Base-by-base conservation (phyloP, 768 basidiomycete genomes). In the Kwoniella mangroviensis region DNA sequence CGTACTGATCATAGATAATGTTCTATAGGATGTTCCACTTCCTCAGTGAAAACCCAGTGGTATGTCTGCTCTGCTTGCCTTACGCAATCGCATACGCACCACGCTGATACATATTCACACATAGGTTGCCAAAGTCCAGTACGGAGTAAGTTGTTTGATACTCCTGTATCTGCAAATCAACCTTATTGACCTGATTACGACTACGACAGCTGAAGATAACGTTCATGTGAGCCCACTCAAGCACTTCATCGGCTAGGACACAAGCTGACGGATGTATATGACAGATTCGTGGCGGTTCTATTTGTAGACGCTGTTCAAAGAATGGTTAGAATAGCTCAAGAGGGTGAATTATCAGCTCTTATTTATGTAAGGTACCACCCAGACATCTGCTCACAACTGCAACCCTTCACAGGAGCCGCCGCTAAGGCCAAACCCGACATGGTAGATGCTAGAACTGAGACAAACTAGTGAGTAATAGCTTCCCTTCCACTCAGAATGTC, bases 221-320 rank as follows among this genome's bases (percentile, higher is more conserved):
- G 10, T 97, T 96, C 86, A 94, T 97, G 92, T 92, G 67, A 55
- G 88, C n/a, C n/a, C n/a, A n/a, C n/a, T n/a, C n/a, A n/a, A n/a
- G n/a, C n/a, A n/a, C n/a, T n/a, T n/a, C n/a, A n/a, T n/a, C n/a
- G n/a, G n/a, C n/a, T n/a, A n/a, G n/a, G n/a, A n/a, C n/a, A n/a
- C n/a, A n/a, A 21, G 55, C 66, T 70, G 26, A 45, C 19, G 42
- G 41, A 40, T 22, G 45, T 42, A 4, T 17, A 34, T 7, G 34
- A 2, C 34, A 84, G 92, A 72, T 94, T 95, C 78, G 89, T 97
- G 1, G 92, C 85, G 1, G 87, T 98, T 3, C 86, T 98, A 55
- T 98, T 97, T 80, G 86, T 89, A 15, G 96, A 98, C 75, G 94
- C 96, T 34, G 85, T 97, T 42, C 94, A 97, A 83, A 89, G 95